Conservation (phyloP, 768 basidiomycete genomes). For the Strobilomyces confusus region DNA sequence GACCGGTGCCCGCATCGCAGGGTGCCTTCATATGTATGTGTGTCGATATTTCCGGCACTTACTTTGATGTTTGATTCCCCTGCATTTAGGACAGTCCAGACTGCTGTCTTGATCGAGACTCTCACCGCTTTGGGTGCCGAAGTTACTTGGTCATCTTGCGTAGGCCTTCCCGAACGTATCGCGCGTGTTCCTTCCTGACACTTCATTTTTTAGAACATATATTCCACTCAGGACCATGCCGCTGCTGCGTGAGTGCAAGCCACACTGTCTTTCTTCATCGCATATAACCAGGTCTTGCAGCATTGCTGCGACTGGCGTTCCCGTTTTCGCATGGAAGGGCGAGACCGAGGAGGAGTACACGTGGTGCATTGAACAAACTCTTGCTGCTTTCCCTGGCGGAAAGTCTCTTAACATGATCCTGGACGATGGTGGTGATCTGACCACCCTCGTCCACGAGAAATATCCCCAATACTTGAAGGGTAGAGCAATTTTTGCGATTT, state of each 20-base stretch:
- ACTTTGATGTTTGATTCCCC: background rate
- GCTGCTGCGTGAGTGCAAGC: slow-evolving; percentile 76
- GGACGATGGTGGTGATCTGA: slow-evolving; percentile 98
- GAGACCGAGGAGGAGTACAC: slow-evolving; percentile 98
- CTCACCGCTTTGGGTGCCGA: slow-evolving; percentile 92
- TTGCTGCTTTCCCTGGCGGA: slow-evolving; percentile 81
- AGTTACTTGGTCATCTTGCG: slow-evolving; percentile 98
- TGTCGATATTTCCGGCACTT: background rate
- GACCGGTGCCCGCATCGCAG: slow-evolving; percentile 92
- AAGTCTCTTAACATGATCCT: slow-evolving; percentile 96
- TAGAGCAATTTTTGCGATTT: slow-evolving; percentile 26
- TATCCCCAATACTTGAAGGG: slow-evolving; percentile 85
- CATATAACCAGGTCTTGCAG: slow-evolving; percentile 34
- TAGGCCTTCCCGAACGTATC: slow-evolving; percentile 36
- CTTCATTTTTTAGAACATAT: slow-evolving; percentile 73
- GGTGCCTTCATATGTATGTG: slow-evolving; percentile 94
- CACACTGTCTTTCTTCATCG: background rate
- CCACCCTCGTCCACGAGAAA: slow-evolving; percentile 92
- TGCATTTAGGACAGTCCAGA: slow-evolving; percentile 88
- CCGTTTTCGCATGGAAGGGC: slow-evolving; percentile 99
- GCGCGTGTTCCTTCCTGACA: background rate
- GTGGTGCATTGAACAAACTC: slow-evolving; percentile 98
- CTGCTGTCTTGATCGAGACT: slow-evolving; percentile 98
- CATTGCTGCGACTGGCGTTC: slow-evolving; percentile 96
- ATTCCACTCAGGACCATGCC: slow-evolving; percentile 99